These are phyloP conservation scores for Phaseolus coccineus DNA, from an alignment of 331 rosid genomes.

Conservation along the genomic window DNA sequence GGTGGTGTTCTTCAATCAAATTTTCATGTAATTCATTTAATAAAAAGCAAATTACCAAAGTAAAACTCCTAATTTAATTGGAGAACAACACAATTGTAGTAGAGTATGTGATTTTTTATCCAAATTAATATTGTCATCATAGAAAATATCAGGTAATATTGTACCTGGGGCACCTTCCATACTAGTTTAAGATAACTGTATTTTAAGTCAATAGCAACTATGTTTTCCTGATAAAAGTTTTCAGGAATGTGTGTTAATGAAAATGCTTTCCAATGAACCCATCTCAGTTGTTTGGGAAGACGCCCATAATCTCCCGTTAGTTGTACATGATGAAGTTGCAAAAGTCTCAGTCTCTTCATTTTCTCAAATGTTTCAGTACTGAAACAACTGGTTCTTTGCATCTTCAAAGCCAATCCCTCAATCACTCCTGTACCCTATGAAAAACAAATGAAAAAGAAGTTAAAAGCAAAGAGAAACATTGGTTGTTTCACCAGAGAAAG, in stretches of 20 bases:
- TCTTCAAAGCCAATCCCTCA: slow-evolving; percentile 15
- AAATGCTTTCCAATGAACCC: slow-evolving; percentile 30
- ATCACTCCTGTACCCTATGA: slow-evolving; percentile 9
- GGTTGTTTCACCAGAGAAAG: no score
- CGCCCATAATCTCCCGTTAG: background rate
- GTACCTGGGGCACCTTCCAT: background rate
- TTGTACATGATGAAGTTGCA: slow-evolving; percentile 10
- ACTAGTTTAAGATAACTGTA: background rate
- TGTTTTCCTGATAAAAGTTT: background rate
- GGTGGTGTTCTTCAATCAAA: no score
- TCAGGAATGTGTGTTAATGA: background rate
- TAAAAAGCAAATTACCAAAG: no score
- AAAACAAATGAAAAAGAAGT: no score
- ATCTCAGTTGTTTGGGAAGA: background rate
- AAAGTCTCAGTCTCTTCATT: slow-evolving; percentile 14
- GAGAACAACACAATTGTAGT: no score
- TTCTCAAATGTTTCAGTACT: background rate
- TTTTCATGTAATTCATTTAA: no score
- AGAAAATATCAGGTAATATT: background rate
- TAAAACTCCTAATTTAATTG: no score
- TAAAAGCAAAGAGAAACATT: no score
- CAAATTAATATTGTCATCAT: background rate
- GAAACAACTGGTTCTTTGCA: background rate
- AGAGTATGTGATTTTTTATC: no score
- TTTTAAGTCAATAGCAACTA: background rate